Evolutionary conservation across 768 basidiomycete species (phyloP).

Genomic region (Hebeloma cylindrosporum): DNA sequence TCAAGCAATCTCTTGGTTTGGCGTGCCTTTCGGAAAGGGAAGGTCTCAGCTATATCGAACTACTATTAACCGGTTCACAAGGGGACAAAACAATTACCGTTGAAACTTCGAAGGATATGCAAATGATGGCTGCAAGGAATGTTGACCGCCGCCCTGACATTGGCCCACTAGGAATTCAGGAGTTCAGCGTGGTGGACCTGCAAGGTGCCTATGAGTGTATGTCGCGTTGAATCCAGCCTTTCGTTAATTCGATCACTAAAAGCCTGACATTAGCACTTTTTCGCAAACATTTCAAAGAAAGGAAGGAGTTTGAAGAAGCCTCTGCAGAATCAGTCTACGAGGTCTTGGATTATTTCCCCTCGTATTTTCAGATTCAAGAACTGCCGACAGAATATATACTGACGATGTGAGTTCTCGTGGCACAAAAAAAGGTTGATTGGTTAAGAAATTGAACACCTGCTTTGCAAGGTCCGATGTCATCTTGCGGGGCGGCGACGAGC

Average conservation of each 20-base stretch:
- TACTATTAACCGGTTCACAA: slow-evolving; percentile 24
- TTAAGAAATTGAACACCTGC: slow-evolving; percentile 4
- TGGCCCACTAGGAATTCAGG: slow-evolving; percentile 46
- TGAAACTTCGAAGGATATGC: slow-evolving; percentile 42
- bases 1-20: slow-evolving; percentile 32
- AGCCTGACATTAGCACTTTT: slow-evolving; percentile 39
- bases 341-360: slow-evolving; percentile 51
- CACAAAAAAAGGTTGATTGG: neutral
- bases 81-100: slow-evolving; percentile 21
- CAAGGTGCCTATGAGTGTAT: slow-evolving; percentile 56
- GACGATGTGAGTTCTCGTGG: slow-evolving; percentile 49
- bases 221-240: slow-evolving; percentile 14
- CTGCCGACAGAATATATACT: slow-evolving; percentile 51
- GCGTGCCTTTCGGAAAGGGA: slow-evolving; percentile 51
- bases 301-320: slow-evolving; percentile 35
- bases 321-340: slow-evolving; percentile 41
- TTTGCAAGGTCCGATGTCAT: slow-evolving; percentile 59
- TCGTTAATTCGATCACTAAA: slow-evolving; percentile 2
- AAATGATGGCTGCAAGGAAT: slow-evolving; percentile 32
- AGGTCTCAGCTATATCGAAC: slow-evolving; percentile 42
- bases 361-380: slow-evolving; percentile 56
- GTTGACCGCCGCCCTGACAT: slow-evolving; percentile 32
- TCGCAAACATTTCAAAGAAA: slow-evolving; percentile 24
- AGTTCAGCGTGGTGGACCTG: slow-evolving; percentile 49
- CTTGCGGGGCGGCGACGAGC: slow-evolving; percentile 53